Percentiles rank a stretch among this genome's conserved stretches.
Conservation (phyloP, 208 protist genomes). For the Leishmania martiniquensis region DNA sequence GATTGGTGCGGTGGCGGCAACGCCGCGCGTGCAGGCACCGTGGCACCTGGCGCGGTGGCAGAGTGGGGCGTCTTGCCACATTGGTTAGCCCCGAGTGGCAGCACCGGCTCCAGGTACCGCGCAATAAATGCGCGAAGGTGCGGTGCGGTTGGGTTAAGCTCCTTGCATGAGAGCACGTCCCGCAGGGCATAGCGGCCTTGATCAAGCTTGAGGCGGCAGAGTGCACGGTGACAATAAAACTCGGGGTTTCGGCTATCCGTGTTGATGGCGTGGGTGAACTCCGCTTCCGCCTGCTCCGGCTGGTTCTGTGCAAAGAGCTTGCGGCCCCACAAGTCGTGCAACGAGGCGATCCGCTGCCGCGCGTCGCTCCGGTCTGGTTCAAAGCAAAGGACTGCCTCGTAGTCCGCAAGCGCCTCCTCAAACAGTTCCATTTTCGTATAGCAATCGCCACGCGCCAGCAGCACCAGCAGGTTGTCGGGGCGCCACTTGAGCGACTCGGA, state of each 20-base stretch:
- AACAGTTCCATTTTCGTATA: conserved; percentile 86
- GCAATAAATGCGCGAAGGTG: conserved; percentile 75
- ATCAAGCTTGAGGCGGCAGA: conserved; percentile 81
- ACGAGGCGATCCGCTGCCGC: conserved; percentile 59
- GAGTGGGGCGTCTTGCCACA: neutral
- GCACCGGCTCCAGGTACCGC: conserved; percentile 60
- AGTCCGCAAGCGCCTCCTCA: conserved; percentile 76
- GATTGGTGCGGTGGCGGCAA: neutral
- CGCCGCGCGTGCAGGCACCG: neutral
- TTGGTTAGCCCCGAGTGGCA: neutral
- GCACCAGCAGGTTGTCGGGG: conserved; percentile 77
- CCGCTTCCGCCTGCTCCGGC: conserved; percentile 63
- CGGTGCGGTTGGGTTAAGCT: conserved; percentile 65
- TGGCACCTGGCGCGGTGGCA: neutral
- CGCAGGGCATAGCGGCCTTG: conserved; percentile 80
- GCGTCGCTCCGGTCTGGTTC: conserved; percentile 59
- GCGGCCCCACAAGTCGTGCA: conserved; percentile 86
- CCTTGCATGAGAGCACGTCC: conserved; percentile 85
- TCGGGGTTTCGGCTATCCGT: conserved; percentile 62
- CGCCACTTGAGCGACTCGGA: conserved; percentile 90
- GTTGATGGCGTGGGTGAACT: conserved; percentile 89
- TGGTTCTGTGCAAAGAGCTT: conserved; percentile 60
- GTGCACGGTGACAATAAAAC: conserved; percentile 86
- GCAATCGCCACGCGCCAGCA: conserved; percentile 86
- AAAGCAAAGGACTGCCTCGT: conserved; percentile 60